phyloP scores from a whole-genome alignment of 352 stramenopile species.

The Phytopythium helicoides region DNA sequence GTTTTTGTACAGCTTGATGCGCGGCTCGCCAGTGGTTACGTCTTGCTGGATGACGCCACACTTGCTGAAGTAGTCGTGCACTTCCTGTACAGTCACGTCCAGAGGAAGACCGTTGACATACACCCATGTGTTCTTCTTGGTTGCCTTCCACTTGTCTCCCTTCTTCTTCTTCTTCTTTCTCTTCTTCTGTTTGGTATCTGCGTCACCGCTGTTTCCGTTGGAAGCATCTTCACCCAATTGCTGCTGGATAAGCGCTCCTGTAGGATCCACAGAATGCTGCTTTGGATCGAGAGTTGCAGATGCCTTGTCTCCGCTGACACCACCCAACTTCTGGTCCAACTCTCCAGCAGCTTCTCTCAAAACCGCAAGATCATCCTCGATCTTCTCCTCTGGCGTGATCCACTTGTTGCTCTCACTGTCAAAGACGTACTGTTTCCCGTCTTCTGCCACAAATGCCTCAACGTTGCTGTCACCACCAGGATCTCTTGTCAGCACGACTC shows the following conservation, averaged over 20 bases:
- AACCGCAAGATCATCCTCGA: conserved; percentile 63
- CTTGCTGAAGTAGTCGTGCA: conserved; percentile 93
- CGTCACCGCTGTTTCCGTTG: not conserved
- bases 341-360: conserved; percentile 47
- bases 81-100: conserved; percentile 90
- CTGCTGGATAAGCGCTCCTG: not conserved
- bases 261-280: not conserved
- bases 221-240: conserved; percentile 1
- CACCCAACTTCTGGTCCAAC: conserved; percentile 7
- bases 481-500: too few relatives aligned
- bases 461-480: conserved; percentile 19
- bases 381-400: conserved; percentile 70
- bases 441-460: conserved; percentile 54
- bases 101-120: conserved; percentile 95
- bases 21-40: conserved; percentile 89
- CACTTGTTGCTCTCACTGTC: conserved; percentile 65
- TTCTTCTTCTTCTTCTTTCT: conserved; percentile 86
- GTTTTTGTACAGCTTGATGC: conserved; percentile 95
- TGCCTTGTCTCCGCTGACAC: conserved; percentile 42
- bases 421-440: conserved; percentile 71
- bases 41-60: conserved; percentile 94
- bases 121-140: conserved; percentile 92
- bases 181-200: conserved; percentile 20
- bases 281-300: not conserved
- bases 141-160: conserved; percentile 76